Base-by-base conservation (phyloP, 257 asterid species). In the Knoxia roxburghii region DNA sequence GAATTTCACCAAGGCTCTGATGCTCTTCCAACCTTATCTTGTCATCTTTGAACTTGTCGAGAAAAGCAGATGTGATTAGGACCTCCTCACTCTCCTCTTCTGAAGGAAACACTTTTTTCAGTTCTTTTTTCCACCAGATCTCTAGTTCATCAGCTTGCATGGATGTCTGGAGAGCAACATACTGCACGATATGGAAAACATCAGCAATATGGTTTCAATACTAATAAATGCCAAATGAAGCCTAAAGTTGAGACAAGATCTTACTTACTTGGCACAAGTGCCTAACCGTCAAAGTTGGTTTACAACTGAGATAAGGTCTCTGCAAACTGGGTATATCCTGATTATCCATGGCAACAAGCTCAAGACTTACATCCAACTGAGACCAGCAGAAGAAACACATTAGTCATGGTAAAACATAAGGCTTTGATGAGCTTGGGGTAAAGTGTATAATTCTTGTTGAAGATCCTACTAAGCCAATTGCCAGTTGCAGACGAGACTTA, bases 101-200 rank as follows among this genome's bases (percentile, higher is more conserved):
- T 52, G 80, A 60, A 53, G 70, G 70, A 54, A 66, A 66, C 51
- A 77, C 67, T 74, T 68, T 72, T 73, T 74, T 76, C 27, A 62
- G 69, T 67, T 85, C 89, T 71, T 81, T 87, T 14, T 77, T 74
- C 48, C 84, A 76, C 68, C 88, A 76, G 65, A 94, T 90, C 84
- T 90, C 90, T 7, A 94, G 82, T 75, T 84, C 84, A 64, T 73
- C 80, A 21, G 86, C 91, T 72, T 84, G 88, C 68, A 73, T 76
- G 67, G 90, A 85, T 64, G 96, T 85, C 76, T 90, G 96, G 85
- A 81, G 78, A 51, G 95, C 87, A 62, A 94, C 89, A 84, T 86
- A 88, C 97, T 94, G 89, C 85, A 84, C n/a, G 39, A 70, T 30
- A 24, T 3, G 21, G 17, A 23, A 54, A 33, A 72, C 70, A 50